Base-by-base conservation (phyloP, 2,329 filamentous ascomycete species). In the Neopestalotiopsis clavispora region DNA sequence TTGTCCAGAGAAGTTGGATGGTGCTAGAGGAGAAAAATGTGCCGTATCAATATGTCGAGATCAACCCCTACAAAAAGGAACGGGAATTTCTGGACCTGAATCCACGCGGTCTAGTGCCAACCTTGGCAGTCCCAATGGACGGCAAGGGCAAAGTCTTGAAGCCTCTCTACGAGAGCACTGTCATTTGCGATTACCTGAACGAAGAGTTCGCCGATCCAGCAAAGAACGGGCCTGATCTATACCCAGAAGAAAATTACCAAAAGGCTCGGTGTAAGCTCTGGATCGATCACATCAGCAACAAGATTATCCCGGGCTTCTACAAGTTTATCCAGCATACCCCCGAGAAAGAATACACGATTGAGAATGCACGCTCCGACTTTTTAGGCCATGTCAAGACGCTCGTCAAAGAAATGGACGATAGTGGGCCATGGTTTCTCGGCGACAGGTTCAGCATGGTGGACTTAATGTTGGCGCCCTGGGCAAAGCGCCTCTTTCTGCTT, bases 61-160 rank as follows among this genome's bases (percentile, higher is more conserved):
- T 94, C 69, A 94, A 94, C 78, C 92, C 92, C 0, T 94, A 94
- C 82, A 83, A 90, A 78, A 95, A 95, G 75, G 89, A 88, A 0
- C 80, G 87, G 3, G 89, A 87, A 1, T 90, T 94, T 34, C 83
- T 95, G 28, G 84, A 85, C 9, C 83, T 95, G 71, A 95, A 95
- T 75, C 92, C 92, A 0, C 87, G 92, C 13, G 92, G 92, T 1
- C 84, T 95, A 1, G 90, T 95, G 1, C 93, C 93, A 0, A 94
- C 92, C 0, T 83, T 95, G 1, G 85, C 80, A 1, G 84, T 89
- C 13, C 83, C 84, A 0, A 70, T 76, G 1, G 76, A 74, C 30
- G 70, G 65, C 0, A 69, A 73, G 2, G 78, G 77, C 40, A 75
- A 74, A 63, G 72, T 14, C 49, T 78, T 78, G 68, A 90, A 89